Evolutionary conservation across 2,329 filamentous ascomycete genomes (phyloP).

Genomic region (Pezicula radicicola): DNA sequence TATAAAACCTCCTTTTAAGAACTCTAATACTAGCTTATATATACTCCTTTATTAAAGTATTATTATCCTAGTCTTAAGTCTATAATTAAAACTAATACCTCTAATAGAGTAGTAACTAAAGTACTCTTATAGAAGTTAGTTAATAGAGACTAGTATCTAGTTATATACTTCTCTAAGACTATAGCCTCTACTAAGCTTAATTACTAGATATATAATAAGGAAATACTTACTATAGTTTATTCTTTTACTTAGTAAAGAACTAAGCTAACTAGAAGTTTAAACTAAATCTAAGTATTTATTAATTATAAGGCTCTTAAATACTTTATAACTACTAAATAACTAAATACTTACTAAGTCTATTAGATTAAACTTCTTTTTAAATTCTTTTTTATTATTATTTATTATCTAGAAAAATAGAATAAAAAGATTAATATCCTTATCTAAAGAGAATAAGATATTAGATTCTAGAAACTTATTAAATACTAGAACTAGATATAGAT

Average conservation of each 20-base stretch:
- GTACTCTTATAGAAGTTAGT: conserved; percentile 4
- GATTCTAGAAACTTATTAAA: too few species aligned
- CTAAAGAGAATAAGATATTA: too few species aligned
- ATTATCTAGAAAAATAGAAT: conserved; percentile 2
- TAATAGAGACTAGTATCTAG: neutral
- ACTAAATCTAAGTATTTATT: too few species aligned
- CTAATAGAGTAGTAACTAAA: conserved; percentile 1
- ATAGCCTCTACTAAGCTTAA: neutral
- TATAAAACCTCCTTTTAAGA: neutral
- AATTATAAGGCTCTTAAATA: too few species aligned
- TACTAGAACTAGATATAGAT: too few species aligned
- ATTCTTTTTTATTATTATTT: conserved; percentile 6
- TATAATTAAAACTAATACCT: conserved; percentile 1
- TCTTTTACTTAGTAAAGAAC: too few species aligned
- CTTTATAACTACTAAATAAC: too few species aligned
- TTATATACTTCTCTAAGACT: neutral
- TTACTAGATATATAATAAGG: too few species aligned
- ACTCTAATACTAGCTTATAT: neutral
- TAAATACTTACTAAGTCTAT: neutral
- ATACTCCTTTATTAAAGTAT: neutral
- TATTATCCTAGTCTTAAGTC: neutral
- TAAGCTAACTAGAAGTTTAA: too few species aligned
- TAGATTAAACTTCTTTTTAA: neutral
- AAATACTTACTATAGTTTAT: too few species aligned
- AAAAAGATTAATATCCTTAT: neutral